Conservation (phyloP, 192 early-diverging fungal genomes). For the Obelidium mucronatum region DNA sequence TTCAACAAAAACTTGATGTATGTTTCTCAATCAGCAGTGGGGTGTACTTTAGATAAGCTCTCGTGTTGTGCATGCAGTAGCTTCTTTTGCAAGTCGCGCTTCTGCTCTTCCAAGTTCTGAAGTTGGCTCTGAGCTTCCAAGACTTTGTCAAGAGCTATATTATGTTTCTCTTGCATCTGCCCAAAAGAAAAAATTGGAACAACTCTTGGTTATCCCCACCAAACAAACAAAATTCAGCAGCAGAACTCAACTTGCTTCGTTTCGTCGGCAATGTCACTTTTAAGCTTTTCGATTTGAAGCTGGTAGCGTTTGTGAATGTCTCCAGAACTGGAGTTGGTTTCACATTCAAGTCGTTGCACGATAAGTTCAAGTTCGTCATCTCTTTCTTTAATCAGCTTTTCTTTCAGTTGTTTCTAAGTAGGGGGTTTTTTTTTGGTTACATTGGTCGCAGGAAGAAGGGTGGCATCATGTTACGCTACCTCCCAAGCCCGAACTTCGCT, state of each 20-base stretch:
- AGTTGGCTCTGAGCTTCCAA: conserved; percentile 45
- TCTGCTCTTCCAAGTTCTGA: conserved; percentile 33
- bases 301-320: conserved; percentile 58
- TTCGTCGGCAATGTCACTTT: conserved; percentile 58
- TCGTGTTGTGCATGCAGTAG: conserved; percentile 54
- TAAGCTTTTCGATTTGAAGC: conserved; percentile 58
- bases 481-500: conserved; percentile 53
- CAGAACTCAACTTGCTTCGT: conserved; percentile 52
- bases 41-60: conserved; percentile 40
- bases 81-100: conserved; percentile 53
- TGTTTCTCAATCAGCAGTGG: too few relatives aligned
- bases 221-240: not conserved
- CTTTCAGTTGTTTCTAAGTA: conserved; percentile 62
- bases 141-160: conserved; percentile 58
- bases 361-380: conserved; percentile 68
- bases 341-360: conserved; percentile 60
- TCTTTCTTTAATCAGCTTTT: conserved; percentile 58
- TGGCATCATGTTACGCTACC: conserved; percentile 33
- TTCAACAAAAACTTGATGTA: too few relatives aligned
- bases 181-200: not conserved
- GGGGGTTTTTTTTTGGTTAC: conserved; percentile 16
- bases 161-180: conserved; percentile 59
- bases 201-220: not conserved
- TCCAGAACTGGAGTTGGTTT: conserved; percentile 54
- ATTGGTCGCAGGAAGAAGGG: conserved; percentile 1